Base-by-base conservation (phyloP, 2,329 filamentous ascomycete species). In the Fusarium napiforme region DNA sequence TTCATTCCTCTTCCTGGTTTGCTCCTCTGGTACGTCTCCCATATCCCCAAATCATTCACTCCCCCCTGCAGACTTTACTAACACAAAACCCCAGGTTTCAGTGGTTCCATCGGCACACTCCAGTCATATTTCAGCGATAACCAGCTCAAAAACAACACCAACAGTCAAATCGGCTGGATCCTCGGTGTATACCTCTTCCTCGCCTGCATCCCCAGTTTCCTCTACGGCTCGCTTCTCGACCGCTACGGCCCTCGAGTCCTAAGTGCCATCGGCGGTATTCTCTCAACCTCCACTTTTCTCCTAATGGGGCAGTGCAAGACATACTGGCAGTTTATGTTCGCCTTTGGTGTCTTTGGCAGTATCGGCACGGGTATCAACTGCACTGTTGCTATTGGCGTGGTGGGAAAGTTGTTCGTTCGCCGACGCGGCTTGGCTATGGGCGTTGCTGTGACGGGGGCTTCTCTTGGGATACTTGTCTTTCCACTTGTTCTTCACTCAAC, bases 291-390 rank as follows among this genome's bases (percentile, higher is more conserved):
- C 1, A 82, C 81, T 10, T 83, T 86, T 55, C 79, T 87, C 18
- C 65, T 86, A 0, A 77, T 87, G 10, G 85, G 83, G 3, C 77
- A 86, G 55, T 87, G 85, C 73, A 80, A 77, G 4, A 57, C 78
- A 14, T 86, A 87, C 72, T 86, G 84, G 84, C 84, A 87, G 10
- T 87, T 87, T 43, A 74, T 86, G 26, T 77, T 86, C 7, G 78
- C 80, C 2, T 81, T 85, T 16, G 84, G 85, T 7, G 60, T 84
- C 10, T 82, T 83, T 39, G 78, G 83, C 19, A 85, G 85, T 7
- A 60, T 85, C 9, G 83, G 84, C 2, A 78, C 75, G 9, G 82
- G 83, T 4, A 76, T 83, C 11, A 64, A 82, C 5, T 81, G 81
- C 26, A 72, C 70, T 21, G 77, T 79, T 2, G 80, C 82, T 3